Conservation (phyloP, 495 filamentous ascomycete genomes). For the Aspergillus leporis region DNA sequence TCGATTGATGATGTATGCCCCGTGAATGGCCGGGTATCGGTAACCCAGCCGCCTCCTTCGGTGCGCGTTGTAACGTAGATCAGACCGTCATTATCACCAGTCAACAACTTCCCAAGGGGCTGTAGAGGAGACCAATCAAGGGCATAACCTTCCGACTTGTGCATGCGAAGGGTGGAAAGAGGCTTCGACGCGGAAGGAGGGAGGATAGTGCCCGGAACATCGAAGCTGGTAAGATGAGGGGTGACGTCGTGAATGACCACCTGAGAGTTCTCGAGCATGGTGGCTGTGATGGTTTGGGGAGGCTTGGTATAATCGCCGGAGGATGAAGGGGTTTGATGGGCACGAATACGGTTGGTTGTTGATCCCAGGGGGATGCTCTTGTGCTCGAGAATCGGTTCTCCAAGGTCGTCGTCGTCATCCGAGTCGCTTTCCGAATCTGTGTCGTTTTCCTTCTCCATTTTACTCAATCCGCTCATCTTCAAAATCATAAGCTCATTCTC, state of each 20-base stretch:
- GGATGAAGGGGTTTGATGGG: constrained; percentile 69
- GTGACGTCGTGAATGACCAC: constrained; percentile 94
- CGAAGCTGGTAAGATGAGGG: constrained; percentile 81
- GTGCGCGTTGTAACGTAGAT: constrained; percentile 87
- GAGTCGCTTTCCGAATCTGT: constrained; percentile 73
- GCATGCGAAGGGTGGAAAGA: constrained; percentile 80
- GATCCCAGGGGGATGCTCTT: constrained; percentile 80
- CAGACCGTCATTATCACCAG: constrained; percentile 84
- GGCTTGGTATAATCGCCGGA: constrained; percentile 63
- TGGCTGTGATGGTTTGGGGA: constrained; percentile 79
- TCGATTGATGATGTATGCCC: constrained; percentile 86
- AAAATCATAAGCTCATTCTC: constrained; percentile 94
- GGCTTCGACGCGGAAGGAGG: constrained; percentile 82
- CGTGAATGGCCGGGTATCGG: constrained; percentile 74
- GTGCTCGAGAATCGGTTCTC: constrained; percentile 92
- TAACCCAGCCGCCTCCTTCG: constrained; percentile 84
- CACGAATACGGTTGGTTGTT: constrained; percentile 89
- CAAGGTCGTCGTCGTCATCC: constrained; percentile 72
- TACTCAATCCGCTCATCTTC: constrained; percentile 87
- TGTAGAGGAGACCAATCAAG: constrained; percentile 89
- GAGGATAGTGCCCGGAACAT: constrained; percentile 78
- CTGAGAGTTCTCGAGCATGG: constrained; percentile 85
- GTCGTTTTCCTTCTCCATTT: constrained; percentile 74
- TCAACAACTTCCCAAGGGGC: constrained; percentile 77
- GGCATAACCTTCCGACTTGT: constrained; percentile 91